These are phyloP conservation scores for Fagopyrum esculentum DNA, from an alignment of 148 eudicot genomes.

Conservation along the genomic window DNA sequence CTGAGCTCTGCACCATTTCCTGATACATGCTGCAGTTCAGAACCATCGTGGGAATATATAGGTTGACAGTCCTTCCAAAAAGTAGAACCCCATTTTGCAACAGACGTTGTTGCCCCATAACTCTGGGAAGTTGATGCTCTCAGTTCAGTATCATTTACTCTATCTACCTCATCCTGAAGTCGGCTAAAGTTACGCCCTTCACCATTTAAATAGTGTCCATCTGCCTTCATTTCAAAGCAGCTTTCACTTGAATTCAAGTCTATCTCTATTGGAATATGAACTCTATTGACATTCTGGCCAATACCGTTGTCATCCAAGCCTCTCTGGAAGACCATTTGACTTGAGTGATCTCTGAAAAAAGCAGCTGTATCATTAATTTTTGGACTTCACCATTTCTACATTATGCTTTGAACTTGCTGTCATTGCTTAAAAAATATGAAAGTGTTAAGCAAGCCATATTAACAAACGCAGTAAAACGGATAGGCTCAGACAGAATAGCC, in stretches of 20 bases:
- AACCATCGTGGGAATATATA: slow-evolving; percentile 24
- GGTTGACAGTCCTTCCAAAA: slow-evolving; percentile 71
- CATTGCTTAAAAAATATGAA: too few species aligned
- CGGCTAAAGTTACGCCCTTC: slow-evolving; percentile 29
- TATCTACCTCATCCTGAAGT: slow-evolving; percentile 27
- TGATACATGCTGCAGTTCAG: slow-evolving; percentile 61
- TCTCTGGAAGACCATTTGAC: slow-evolving; percentile 18
- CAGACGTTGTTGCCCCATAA: slow-evolving; percentile 25
- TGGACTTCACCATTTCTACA: too few species aligned
- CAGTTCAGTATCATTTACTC: slow-evolving; percentile 27
- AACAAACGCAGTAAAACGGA: too few species aligned
- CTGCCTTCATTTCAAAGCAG: slow-evolving; percentile 37
- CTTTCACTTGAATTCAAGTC: slow-evolving; percentile 53
- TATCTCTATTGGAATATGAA: slow-evolving; percentile 34
- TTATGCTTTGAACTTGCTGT: too few species aligned
- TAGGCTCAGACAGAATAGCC: too few species aligned
- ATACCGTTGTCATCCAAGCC: slow-evolving; percentile 41
- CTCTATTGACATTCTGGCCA: slow-evolving; percentile 36
- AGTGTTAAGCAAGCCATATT: too few species aligned
- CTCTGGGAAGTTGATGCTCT: slow-evolving; percentile 29
- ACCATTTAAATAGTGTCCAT: slow-evolving; percentile 33
- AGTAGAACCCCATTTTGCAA: slow-evolving; percentile 73
- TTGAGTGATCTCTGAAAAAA: too few species aligned
- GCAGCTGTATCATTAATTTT: too few species aligned
- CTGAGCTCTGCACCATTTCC: slow-evolving; percentile 68